These are phyloP conservation scores for Ceriops decandra DNA, from an alignment of 345 rosid genomes.

Conservation along the genomic window DNA sequence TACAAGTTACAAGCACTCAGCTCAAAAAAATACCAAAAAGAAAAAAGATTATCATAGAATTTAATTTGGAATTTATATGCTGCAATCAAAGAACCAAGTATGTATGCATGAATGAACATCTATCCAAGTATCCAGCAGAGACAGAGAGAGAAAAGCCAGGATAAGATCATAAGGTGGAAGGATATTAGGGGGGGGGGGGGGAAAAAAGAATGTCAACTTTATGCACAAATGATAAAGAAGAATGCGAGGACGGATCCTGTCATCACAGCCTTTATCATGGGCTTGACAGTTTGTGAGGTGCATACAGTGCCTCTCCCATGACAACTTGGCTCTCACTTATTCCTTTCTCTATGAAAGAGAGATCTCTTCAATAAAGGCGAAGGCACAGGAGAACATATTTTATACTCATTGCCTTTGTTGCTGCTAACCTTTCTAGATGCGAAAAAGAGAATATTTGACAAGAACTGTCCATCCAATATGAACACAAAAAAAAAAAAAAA, in stretches of 20 bases:
- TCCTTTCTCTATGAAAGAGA: too few species aligned
- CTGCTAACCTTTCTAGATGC: conserved; percentile 1
- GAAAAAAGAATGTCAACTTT: conserved; percentile 36
- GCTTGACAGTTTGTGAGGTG: not conserved
- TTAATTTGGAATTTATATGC: too few species aligned
- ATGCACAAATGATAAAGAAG: conserved; percentile 9
- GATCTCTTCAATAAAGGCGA: not conserved
- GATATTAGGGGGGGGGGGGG: not conserved
- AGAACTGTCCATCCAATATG: too few species aligned
- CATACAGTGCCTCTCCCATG: not conserved
- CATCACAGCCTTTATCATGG: conserved; percentile 25
- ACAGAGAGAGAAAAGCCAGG: not conserved
- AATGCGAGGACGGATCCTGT: conserved; percentile 44
- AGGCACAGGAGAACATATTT: not conserved
- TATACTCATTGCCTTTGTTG: not conserved
- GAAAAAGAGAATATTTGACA: not conserved
- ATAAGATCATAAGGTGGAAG: conserved; percentile 6
- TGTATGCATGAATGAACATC: not conserved
- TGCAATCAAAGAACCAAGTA: not conserved
- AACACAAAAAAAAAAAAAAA: too few species aligned
- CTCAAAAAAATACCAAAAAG: too few species aligned
- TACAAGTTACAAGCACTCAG: too few species aligned
- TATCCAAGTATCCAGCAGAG: not conserved
- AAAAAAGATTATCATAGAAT: too few species aligned
- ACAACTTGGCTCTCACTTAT: not conserved